A percentile compares a stretch with the other conserved stretches of the same genome.
phyloP scores from a whole-genome alignment of 23 red algal species.

The Gracilaria domingensis region DNA sequence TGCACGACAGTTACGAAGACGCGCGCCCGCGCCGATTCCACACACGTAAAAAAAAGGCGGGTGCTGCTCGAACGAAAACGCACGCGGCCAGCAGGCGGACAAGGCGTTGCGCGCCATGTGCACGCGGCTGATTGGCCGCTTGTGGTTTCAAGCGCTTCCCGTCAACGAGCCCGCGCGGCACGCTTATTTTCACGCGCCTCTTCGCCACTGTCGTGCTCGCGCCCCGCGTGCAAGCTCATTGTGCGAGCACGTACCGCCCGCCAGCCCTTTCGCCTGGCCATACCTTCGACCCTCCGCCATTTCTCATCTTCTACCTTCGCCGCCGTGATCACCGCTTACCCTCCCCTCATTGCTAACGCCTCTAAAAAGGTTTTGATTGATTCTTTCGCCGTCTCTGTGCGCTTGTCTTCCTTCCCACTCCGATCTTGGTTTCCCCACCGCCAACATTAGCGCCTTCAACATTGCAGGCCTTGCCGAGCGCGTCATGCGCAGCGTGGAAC shows the following conservation, averaged over 20 bases:
- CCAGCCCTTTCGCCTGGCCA: neutral
- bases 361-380: neutral
- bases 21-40: no score
- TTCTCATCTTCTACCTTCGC: neutral
- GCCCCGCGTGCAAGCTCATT: neutral
- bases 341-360: neutral
- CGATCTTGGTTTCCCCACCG: neutral
- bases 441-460: neutral
- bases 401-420: neutral
- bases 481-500: constrained; percentile 3
- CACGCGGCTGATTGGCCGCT: neutral
- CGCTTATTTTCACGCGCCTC: neutral
- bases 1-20: no score
- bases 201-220: neutral
- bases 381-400: neutral
- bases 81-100: no score
- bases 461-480: neutral
- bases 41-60: neutral
- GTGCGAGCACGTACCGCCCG: no score
- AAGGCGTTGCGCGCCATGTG: neutral
- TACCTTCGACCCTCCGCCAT: neutral
- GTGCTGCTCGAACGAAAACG: neutral
- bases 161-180: neutral
- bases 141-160: neutral
- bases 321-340: constrained; percentile 2